Evolutionary conservation across 352 stramenopile species (phyloP).

Genomic region (Thalassiosira oceanica): DNA sequence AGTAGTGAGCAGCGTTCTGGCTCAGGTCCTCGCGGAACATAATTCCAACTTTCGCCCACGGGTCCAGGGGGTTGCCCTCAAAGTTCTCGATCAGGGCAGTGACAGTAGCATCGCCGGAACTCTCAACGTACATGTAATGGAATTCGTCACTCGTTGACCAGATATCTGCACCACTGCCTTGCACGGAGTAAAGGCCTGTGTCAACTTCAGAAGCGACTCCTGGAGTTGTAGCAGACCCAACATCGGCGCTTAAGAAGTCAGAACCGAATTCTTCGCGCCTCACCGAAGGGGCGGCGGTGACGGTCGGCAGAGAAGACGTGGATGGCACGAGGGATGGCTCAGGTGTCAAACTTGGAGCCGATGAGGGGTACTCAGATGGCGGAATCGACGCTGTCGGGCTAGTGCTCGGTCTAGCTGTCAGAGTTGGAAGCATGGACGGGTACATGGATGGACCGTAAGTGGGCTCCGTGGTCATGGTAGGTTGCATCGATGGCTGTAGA

Average conservation of each 20-base stretch:
- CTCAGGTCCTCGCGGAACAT: slow-evolving; percentile 35
- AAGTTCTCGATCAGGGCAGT: slow-evolving; percentile 35
- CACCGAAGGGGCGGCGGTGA: slow-evolving; percentile 12
- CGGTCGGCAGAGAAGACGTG: slow-evolving; percentile 15
- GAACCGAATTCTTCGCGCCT: slow-evolving; percentile 16
- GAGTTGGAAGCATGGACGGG: background rate
- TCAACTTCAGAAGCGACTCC: slow-evolving; percentile 11
- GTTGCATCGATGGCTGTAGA: background rate
- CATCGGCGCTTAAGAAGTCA: slow-evolving; percentile 24
- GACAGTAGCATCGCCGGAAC: slow-evolving; percentile 42
- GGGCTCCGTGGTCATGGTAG: no score
- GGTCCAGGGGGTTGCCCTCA: background rate
- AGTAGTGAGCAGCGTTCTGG: slow-evolving; percentile 33
- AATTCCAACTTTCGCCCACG: slow-evolving; percentile 44
- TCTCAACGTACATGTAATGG: slow-evolving; percentile 52
- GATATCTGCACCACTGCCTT: slow-evolving; percentile 29
- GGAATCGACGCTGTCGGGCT: background rate
- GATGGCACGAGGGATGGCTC: background rate
- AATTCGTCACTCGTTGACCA: slow-evolving; percentile 31
- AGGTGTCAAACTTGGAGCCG: background rate
- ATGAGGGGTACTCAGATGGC: slow-evolving; percentile 3
- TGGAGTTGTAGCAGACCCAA: slow-evolving; percentile 13
- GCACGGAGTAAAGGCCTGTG: slow-evolving; percentile 27
- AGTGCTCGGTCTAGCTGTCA: background rate
- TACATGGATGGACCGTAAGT: no score